A percentile compares a stretch with the other conserved stretches of the same genome.
phyloP scores from a whole-genome alignment of 2,329 filamentous ascomycete species.

The Pseudopyrenochaeta lycopersici region DNA sequence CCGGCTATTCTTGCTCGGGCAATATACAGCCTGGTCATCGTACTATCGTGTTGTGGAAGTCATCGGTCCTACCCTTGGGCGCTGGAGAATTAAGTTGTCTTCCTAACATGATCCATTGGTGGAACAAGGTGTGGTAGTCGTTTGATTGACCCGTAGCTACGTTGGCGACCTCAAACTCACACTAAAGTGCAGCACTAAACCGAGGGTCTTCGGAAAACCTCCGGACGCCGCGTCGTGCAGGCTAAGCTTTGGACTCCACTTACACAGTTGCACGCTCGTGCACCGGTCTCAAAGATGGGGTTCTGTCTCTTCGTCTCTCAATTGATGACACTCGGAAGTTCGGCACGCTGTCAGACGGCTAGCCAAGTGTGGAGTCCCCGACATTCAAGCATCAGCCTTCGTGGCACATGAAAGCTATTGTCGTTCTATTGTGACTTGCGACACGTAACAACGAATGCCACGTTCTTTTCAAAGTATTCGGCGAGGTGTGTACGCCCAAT shows the following conservation, averaged over 20 bases:
- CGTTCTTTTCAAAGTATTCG: constrained; percentile 26
- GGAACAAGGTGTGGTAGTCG: no score
- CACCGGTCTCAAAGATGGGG: no score
- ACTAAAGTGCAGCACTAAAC: no score
- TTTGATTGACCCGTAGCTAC: no score
- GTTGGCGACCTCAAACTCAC: no score
- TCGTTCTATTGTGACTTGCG: constrained; percentile 1
- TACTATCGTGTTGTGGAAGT: not conserved
- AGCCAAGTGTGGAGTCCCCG: constrained; percentile 22
- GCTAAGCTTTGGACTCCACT: no score
- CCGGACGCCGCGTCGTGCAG: no score
- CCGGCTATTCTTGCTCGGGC: not conserved
- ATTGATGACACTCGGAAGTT: constrained; percentile 4
- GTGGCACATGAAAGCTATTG: not conserved
- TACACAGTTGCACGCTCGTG: no score
- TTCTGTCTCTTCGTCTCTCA: no score
- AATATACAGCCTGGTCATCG: not conserved
- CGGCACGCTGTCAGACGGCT: constrained; percentile 20
- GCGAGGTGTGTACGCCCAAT: constrained; percentile 22
- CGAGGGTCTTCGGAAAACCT: no score
- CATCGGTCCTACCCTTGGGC: not conserved
- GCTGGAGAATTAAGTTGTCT: not conserved
- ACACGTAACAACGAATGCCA: constrained; percentile 32
- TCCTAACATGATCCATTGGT: no score
- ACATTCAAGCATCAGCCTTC: constrained; percentile 12